Evolutionary conservation across 106 monocot genomes (phyloP), one percentile per base, ranked within the genome.

Genomic region (Allium fistulosum): DNA sequence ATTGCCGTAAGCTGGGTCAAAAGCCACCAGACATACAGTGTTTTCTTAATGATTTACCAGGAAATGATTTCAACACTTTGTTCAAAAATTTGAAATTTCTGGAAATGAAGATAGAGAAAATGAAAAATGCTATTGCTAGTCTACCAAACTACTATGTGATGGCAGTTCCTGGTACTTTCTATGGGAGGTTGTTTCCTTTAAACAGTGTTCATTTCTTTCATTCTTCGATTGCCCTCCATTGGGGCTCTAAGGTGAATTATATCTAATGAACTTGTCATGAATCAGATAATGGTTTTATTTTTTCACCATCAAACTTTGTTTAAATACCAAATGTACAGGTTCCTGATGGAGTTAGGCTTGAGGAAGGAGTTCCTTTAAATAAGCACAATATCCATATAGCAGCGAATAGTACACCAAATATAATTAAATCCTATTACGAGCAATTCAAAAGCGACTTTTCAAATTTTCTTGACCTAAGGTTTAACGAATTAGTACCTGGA

Each of bases 151-250:
- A 56, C 16, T 91, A 70, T 55, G 26, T 81, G 7, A 48, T n/a
- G 26, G 85, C 76, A 8, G 67, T 75, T 18, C 84, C 86, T 27
- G 84, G 79, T n/a, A 79, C 91, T 7, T 91, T 87, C 51, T 84
- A 81, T 26, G 79, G 71, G 17, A 83, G 86, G 18, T 57, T 86
- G 1, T 86, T 86, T 26, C 81, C 83, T 3, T 22, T 5, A 5
- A 18, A 26, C 1, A 79, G 71, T 18, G 69, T 84, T 26, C 80
- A 84, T 26, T 75, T 87, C 12, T 74, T 83, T n/a, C 77, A 84
- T 66, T 84, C 87, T 28, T 81, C 87, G 11, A 75, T 62, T 26
- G 27, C 71, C 46, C 80, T 91, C 67, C 58, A 62, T 26, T 91
- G 80, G 80, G 66, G 78, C 46, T 82, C 90, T 14, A 69, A 86